Conservation (phyloP, 2,329 filamentous ascomycete species). For the Ciborinia camelliae region DNA sequence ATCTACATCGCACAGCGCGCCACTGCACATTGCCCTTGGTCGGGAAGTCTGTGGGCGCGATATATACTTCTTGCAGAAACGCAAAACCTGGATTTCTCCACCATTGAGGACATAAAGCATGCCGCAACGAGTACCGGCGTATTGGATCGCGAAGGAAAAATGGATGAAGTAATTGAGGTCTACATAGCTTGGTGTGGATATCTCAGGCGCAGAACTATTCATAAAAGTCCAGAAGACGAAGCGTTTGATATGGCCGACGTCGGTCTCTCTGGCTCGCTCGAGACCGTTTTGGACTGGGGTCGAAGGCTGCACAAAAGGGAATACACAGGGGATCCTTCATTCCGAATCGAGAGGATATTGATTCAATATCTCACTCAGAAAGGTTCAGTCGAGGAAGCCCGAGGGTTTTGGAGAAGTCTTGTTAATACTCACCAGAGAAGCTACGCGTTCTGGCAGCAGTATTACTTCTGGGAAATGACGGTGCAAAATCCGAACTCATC, state of each 20-base stretch:
- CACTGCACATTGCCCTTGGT: conserved; percentile 90
- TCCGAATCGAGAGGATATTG: conserved; percentile 84
- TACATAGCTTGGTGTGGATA: conserved; percentile 95
- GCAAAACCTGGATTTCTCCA: conserved; percentile 69
- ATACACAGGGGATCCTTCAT: conserved; percentile 84
- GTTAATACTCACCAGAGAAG: conserved; percentile 66
- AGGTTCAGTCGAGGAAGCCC: conserved; percentile 70
- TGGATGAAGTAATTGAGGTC: conserved; percentile 85
- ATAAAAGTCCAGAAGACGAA: conserved; percentile 70
- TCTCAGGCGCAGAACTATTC: conserved; percentile 79
- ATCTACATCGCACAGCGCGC: conserved; percentile 76
- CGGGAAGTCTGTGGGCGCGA: conserved; percentile 84
- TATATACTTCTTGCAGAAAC: conserved; percentile 83
- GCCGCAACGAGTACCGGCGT: conserved; percentile 82
- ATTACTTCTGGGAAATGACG: conserved; percentile 85
- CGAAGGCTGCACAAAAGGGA: conserved; percentile 66
- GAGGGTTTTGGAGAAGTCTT: conserved; percentile 72
- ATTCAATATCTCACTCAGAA: conserved; percentile 90
- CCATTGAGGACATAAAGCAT: conserved; percentile 88
- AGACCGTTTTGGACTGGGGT: conserved; percentile 76
- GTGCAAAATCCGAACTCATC: conserved; percentile 43
- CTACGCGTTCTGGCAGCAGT: conserved; percentile 91
- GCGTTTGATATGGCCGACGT: conserved; percentile 87
- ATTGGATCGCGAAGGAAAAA: conserved; percentile 72
- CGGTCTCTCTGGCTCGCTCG: conserved; percentile 78